Evolutionary conservation across 345 rosid species (phyloP), one percentile per base, ranked within the genome.

Genomic region (Citrus inodora): DNA sequence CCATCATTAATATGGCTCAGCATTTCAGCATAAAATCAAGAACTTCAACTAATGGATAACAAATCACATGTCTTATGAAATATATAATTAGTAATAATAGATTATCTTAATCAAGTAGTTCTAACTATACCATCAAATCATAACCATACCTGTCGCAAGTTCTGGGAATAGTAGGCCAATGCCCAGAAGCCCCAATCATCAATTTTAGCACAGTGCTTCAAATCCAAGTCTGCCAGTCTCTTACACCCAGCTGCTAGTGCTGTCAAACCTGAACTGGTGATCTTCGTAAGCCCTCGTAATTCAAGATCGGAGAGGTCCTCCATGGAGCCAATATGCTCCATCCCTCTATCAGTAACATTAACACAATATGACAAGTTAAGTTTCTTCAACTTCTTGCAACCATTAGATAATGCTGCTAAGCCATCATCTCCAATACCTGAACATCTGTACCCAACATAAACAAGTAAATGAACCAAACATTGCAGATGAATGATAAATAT

Each of bases 171-270:
- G 82, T 80, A 88, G 24, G 96, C 91, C 17, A 93, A 91, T 3
- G 93, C 92, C 90, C 86, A 87, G 86, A 92, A 93, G 40, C 99
- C 99, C 0, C 80, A 83, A 84, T 93, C 98, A 80, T 89, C 92
- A 73, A 93, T 84, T 65, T 85, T 91, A 79, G 68, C 84, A 60
- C 99, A 93, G 71, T 81, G 92, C 76, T 95, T 93, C 69, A 95
- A 67, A 86, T 95, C 99, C 83, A 93, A 81, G 83, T 93, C 89
- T 7, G 87, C 70, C 62, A 95, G 79, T 75, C 85, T 85, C 86
- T 83, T 87, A 71, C 93, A 91, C 70, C 94, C 87, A n/a, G 85
- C 81, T 9, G 88, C 91, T 69, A 95, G 56, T 63, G 92, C 87
- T 76, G 85, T 71, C 81, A 95, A 81, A 73, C 99, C 96, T 65